These are phyloP conservation scores for Urostyla sp. DNA, from an alignment of 73 alveolate genomes.

Conservation along the genomic window DNA sequence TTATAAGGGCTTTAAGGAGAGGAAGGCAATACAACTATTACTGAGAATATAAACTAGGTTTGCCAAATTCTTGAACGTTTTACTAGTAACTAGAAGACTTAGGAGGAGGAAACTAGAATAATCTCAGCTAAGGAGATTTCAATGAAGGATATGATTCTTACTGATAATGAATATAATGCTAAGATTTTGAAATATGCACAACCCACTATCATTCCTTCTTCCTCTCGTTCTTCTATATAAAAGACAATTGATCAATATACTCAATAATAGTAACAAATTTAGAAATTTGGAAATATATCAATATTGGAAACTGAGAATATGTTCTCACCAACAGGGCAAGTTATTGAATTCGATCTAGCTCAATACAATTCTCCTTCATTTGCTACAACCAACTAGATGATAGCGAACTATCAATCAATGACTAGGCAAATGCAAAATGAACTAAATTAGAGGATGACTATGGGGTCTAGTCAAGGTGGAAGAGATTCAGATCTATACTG, in stretches of 20 bases:
- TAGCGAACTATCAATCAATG: background rate
- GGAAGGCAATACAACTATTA: background rate
- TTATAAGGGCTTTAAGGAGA: constrained; percentile 9
- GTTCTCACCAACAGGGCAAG: background rate
- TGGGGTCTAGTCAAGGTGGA: background rate
- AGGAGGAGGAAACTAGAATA: background rate
- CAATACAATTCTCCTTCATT: constrained; percentile 45
- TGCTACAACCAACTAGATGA: constrained; percentile 1
- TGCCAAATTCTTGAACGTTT: background rate
- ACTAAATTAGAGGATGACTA: background rate
- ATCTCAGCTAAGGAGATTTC: background rate
- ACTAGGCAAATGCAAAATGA: background rate
- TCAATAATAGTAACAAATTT: background rate
- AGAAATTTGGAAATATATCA: background rate
- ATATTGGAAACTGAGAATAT: constrained; percentile 30
- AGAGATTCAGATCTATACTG: constrained; percentile 28
- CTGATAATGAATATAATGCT: background rate
- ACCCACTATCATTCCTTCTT: no score
- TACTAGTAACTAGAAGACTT: background rate
- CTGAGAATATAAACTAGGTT: background rate
- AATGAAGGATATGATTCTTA: no score
- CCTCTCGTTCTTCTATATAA: no score
- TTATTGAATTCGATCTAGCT: constrained; percentile 22
- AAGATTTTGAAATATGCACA: background rate
- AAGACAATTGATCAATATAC: constrained; percentile 13